Percentiles rank a stretch among this genome's conserved stretches.
phyloP scores from a whole-genome alignment of 2,329 filamentous ascomycete genomes.

The Dryadomyces quercivorus region DNA sequence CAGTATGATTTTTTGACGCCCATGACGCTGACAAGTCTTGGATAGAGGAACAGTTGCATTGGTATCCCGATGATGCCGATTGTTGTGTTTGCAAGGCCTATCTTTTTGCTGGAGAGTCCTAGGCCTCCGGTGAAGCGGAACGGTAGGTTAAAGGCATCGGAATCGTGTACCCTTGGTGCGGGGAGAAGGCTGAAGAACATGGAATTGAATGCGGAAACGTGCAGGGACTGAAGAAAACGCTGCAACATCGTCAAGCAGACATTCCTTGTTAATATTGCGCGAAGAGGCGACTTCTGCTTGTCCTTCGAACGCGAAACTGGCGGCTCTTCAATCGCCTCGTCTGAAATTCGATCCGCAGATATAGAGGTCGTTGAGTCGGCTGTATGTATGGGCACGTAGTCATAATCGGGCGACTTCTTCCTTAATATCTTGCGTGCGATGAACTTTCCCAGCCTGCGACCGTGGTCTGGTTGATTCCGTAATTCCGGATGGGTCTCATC shows the following conservation, averaged over 20 bases:
- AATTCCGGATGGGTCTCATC: slow-evolving; percentile 3
- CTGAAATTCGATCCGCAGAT: neutral
- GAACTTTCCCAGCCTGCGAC: neutral
- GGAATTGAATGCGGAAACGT: slow-evolving; percentile 2
- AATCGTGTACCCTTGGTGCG: neutral
- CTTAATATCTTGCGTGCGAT: neutral
- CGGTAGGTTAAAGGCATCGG: neutral
- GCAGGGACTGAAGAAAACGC: slow-evolving; percentile 1
- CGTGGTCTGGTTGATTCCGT: neutral
- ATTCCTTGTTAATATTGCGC: neutral
- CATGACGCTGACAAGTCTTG: neutral
- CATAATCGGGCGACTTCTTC: neutral
- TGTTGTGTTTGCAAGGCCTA: slow-evolving; percentile 2
- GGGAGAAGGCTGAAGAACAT: slow-evolving; percentile 1
- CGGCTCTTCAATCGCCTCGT: neutral
- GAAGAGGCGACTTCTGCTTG: neutral
- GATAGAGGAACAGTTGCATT: slow-evolving; percentile 1
- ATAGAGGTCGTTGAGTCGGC: neutral
- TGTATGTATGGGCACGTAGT: neutral
- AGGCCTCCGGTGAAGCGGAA: slow-evolving; percentile 1
- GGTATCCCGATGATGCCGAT: slow-evolving; percentile 2
- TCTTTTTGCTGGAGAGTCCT: slow-evolving; percentile 1
- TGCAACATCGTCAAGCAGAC: slow-evolving; percentile 1
- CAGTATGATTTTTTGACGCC: neutral
- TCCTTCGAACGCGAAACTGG: neutral